A percentile compares a stretch with the other conserved stretches of the same genome.
phyloP scores from a whole-genome alignment of 2,329 filamentous ascomycete genomes.

The Penicillium sp. region DNA sequence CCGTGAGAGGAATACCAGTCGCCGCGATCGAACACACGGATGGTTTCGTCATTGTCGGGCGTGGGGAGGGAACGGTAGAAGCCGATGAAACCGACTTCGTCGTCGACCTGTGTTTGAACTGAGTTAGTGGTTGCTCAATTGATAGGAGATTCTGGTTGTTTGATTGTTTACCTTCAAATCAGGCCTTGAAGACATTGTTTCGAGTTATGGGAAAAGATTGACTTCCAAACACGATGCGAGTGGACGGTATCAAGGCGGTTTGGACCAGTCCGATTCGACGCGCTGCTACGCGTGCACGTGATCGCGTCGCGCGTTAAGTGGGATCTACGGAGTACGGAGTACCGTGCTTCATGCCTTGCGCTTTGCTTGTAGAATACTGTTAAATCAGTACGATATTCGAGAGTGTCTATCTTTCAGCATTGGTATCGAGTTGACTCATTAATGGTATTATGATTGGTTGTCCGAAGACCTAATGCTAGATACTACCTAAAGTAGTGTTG shows the following conservation, averaged over 20 bases:
- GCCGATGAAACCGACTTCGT: constrained; percentile 94
- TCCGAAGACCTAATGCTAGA: constrained; percentile 21
- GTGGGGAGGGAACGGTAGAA: constrained; percentile 86
- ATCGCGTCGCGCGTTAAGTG: constrained; percentile 36
- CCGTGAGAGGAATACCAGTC: constrained; percentile 82
- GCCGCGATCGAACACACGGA: constrained; percentile 89
- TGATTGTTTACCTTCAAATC: constrained; percentile 63
- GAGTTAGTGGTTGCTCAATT: not conserved
- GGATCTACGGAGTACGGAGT: not conserved
- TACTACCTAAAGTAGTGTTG: constrained; percentile 6
- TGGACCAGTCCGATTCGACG: constrained; percentile 25
- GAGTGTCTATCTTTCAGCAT: not conserved
- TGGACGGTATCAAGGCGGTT: constrained; percentile 12
- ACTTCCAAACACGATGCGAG: constrained; percentile 8
- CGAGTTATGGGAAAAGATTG: constrained; percentile 15
- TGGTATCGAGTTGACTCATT: not conserved
- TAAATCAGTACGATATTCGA: not conserved
- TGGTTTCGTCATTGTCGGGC: constrained; percentile 63
- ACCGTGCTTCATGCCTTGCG: not conserved
- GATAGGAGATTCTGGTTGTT: not conserved
- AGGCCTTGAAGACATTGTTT: constrained; percentile 69
- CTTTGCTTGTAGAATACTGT: no score
- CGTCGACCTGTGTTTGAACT: constrained; percentile 69
- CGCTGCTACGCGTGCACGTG: constrained; percentile 35
- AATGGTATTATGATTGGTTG: constrained; percentile 16